Evolutionary conservation across 345 rosid genomes (phyloP).

Genomic region (Aquilaria yunnanensis): DNA sequence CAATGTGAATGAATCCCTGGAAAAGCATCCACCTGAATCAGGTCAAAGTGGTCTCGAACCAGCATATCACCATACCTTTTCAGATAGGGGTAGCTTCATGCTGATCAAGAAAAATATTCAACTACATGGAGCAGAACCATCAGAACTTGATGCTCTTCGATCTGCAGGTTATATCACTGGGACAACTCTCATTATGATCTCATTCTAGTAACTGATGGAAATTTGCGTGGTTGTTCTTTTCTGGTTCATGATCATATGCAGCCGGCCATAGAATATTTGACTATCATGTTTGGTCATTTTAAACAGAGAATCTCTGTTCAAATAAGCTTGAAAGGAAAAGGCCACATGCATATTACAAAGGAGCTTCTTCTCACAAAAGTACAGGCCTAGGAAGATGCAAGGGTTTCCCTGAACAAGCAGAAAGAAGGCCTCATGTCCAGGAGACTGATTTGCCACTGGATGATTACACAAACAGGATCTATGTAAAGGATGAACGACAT

Average conservation of each 20-base stretch:
- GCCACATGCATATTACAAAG: conserved; percentile 26
- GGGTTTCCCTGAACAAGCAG: conserved; percentile 27
- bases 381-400: conserved; percentile 25
- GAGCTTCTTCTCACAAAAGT: conserved; percentile 25
- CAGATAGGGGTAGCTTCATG: conserved; percentile 34
- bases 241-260: conserved; percentile 6
- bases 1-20: conserved; percentile 30
- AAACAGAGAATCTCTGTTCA: conserved; percentile 23
- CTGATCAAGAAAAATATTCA: conserved; percentile 32
- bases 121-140: conserved; percentile 21
- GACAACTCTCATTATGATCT: conserved; percentile 2
- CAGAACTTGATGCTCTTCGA: conserved; percentile 22
- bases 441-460: conserved; percentile 24
- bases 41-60: conserved; percentile 28
- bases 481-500: conserved; percentile 26
- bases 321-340: conserved; percentile 33
- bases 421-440: conserved; percentile 28
- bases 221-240: conserved; percentile 1
- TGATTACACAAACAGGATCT: conserved; percentile 26
- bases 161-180: conserved; percentile 45
- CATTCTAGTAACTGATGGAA: conserved; percentile 10
- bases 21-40: conserved; percentile 18
- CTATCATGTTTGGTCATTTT: conserved; percentile 14
- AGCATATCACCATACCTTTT: conserved; percentile 29
- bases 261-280: conserved; percentile 5